These are phyloP conservation scores for Scheffersomyces coipomensis DNA, from an alignment of 805 yeast species.

Conservation along the genomic window DNA sequence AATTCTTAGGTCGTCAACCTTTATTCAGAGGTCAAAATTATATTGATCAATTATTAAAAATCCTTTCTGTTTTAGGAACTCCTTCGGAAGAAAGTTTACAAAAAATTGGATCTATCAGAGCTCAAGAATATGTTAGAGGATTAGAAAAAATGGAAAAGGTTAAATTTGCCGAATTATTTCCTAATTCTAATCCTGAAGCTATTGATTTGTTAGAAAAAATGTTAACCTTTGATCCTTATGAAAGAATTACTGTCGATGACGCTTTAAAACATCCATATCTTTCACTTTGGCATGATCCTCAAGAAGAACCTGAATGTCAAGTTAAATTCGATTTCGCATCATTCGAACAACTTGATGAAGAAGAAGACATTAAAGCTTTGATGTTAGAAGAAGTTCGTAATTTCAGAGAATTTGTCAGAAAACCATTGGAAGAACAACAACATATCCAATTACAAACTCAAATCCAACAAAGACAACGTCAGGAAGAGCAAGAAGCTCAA, in stretches of 20 bases:
- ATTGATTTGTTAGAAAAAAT: slow-evolving; percentile 76
- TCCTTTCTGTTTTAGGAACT: slow-evolving; percentile 85
- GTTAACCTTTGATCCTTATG: slow-evolving; percentile 87
- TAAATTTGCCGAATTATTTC: slow-evolving; percentile 70
- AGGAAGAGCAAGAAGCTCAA: slow-evolving; percentile 19
- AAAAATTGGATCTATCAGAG: slow-evolving; percentile 73
- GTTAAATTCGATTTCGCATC: slow-evolving; percentile 77
- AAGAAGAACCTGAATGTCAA: slow-evolving; percentile 84
- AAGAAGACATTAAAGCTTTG: slow-evolving; percentile 71
- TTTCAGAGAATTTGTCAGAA: slow-evolving; percentile 79
- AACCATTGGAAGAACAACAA: slow-evolving; percentile 60
- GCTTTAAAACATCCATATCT: slow-evolving; percentile 91
- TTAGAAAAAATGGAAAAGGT: slow-evolving; percentile 80
- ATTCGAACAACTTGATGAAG: slow-evolving; percentile 81
- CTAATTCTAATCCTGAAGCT: slow-evolving; percentile 84
- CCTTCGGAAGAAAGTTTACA: slow-evolving; percentile 58
- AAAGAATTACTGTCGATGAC: slow-evolving; percentile 86
- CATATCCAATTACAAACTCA: slow-evolving; percentile 38
- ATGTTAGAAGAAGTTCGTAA: slow-evolving; percentile 75
- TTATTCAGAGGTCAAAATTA: slow-evolving; percentile 94
- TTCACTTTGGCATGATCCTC: slow-evolving; percentile 91
- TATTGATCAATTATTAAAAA: slow-evolving; percentile 90
- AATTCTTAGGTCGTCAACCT: slow-evolving; percentile 86
- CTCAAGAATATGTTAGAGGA: slow-evolving; percentile 87
- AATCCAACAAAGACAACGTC: slow-evolving; percentile 24